phyloP scores from a whole-genome alignment of 2,329 filamentous ascomycete genomes.

The Pseudogymnoascus sp. region DNA sequence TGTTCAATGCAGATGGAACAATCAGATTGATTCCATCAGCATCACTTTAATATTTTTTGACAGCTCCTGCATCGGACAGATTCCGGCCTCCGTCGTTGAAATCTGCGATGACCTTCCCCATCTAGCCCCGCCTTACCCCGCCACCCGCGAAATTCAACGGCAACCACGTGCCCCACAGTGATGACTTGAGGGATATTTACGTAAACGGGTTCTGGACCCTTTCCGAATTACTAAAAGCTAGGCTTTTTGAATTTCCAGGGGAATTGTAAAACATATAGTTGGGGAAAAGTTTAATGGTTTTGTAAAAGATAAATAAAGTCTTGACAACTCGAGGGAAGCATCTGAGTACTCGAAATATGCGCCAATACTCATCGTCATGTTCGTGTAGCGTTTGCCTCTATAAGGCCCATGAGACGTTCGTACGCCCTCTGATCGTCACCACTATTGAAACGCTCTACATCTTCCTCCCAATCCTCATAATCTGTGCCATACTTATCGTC shows the following conservation, averaged over 20 bases:
- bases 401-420: background rate
- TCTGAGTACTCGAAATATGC: background rate
- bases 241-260: no score
- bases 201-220: background rate
- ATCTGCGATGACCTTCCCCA: slow-evolving; percentile 1
- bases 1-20: background rate
- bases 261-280: no score
- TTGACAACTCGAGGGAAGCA: background rate
- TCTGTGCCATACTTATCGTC: background rate
- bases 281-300: background rate
- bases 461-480: background rate
- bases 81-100: background rate
- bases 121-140: slow-evolving; percentile 6
- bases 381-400: background rate
- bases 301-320: background rate
- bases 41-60: background rate
- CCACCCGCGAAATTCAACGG: background rate
- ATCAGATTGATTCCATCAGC: background rate
- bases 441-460: background rate
- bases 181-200: slow-evolving; percentile 9
- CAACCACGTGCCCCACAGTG: background rate
- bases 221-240: background rate
- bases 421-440: background rate
- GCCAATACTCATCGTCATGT: background rate
- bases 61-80: background rate